A percentile compares a stretch with the other conserved stretches of the same genome.
Conservation (phyloP, 306 rosid genomes). For the Begonia fuchsioides region DNA sequence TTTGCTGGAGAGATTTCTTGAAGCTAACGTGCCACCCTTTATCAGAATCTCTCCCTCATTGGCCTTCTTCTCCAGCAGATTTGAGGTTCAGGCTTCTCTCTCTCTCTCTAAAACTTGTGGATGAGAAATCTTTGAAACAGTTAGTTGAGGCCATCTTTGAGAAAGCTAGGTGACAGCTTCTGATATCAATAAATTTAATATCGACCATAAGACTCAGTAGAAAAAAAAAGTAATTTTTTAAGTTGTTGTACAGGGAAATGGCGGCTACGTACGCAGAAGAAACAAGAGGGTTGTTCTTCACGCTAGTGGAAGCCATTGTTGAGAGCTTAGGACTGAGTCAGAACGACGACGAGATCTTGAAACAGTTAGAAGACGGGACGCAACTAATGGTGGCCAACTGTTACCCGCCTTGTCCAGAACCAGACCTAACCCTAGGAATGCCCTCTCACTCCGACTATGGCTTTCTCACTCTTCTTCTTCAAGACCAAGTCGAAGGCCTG, state of each 20-base stretch:
- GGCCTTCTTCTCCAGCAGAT: constrained; percentile 67
- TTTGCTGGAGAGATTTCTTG: constrained; percentile 81
- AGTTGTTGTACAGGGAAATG: constrained; percentile 20
- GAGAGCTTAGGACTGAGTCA: constrained; percentile 31
- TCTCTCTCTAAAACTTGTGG: too few species aligned
- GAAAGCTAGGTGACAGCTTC: too few species aligned
- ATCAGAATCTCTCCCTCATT: constrained; percentile 40
- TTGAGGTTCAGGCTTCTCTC: constrained; percentile 24
- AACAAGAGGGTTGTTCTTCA: constrained; percentile 38
- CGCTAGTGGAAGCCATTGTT: constrained; percentile 36
- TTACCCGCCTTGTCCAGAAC: constrained; percentile 25
- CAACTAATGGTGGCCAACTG: constrained; percentile 53
- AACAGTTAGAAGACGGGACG: constrained; percentile 51
- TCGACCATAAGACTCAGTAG: too few species aligned
- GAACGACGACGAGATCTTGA: constrained; percentile 7
- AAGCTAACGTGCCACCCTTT: constrained; percentile 54
- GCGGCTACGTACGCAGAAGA: constrained; percentile 54
- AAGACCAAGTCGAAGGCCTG: constrained; percentile 16
- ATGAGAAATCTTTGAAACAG: too few species aligned
- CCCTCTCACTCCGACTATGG: constrained; percentile 22
- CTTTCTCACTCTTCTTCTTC: constrained; percentile 21
- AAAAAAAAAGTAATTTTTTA: too few species aligned
- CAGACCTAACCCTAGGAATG: constrained; percentile 18
- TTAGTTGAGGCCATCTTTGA: too few species aligned
- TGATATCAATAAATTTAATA: too few species aligned